Conservation (phyloP, 2,329 filamentous ascomycete species). For the Trichoderma brevicompactum region DNA sequence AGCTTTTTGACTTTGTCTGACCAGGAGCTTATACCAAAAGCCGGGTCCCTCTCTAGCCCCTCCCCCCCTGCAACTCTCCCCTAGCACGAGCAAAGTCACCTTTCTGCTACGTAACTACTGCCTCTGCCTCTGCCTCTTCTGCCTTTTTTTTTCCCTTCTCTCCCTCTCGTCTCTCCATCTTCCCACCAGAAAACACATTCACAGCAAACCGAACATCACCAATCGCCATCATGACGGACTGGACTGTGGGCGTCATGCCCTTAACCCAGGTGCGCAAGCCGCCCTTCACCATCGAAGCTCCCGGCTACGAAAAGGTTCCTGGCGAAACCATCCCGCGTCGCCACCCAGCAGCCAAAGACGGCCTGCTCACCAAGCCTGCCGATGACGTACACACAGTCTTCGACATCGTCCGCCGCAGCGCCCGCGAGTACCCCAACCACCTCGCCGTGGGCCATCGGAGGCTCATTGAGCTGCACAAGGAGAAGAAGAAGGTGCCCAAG, state of each 20-base stretch:
- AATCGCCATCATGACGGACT: slow-evolving; percentile 35
- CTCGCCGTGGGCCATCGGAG: slow-evolving; percentile 72
- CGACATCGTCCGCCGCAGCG: slow-evolving; percentile 74
- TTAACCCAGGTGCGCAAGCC: slow-evolving; percentile 66
- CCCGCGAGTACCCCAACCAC: slow-evolving; percentile 64
- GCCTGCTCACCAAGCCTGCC: slow-evolving; percentile 66
- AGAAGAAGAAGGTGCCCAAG: slow-evolving; percentile 90
- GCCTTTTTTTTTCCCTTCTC: not conserved
- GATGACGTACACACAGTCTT: slow-evolving; percentile 76
- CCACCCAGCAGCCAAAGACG: slow-evolving; percentile 71
- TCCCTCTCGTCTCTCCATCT: not conserved
- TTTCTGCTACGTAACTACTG: not conserved
- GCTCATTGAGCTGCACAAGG: slow-evolving; percentile 76
- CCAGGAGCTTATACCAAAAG: slow-evolving; percentile 1
- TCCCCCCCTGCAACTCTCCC: slow-evolving; percentile 16
- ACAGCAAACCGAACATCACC: not conserved
- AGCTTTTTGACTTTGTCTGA: too few relatives aligned
- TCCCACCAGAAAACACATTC: not conserved
- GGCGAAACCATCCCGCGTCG: slow-evolving; percentile 86
- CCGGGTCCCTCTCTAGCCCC: not conserved
- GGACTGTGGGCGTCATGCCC: slow-evolving; percentile 53
- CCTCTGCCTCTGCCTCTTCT: not conserved
- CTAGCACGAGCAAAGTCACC: slow-evolving; percentile 16
- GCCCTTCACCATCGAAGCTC: slow-evolving; percentile 75
- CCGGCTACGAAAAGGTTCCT: slow-evolving; percentile 68